Base-by-base conservation (phyloP, 2,329 filamentous ascomycete species). In the Fusarium cicatricum region DNA sequence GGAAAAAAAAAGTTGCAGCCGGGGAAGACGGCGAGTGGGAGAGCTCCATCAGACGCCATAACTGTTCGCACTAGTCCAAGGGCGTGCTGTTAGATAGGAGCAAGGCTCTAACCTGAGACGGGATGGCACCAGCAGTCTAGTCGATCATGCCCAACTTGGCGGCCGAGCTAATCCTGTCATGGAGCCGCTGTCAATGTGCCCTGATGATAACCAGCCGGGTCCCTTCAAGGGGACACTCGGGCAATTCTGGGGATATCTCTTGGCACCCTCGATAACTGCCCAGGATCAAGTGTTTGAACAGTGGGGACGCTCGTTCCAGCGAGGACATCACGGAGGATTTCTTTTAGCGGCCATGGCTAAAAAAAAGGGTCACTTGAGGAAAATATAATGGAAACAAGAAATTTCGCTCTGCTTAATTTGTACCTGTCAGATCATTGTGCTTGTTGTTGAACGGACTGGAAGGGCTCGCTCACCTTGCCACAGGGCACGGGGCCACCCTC, bases 191-290 rank as follows among this genome's bases (percentile, higher is more conserved):
- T 47, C 58, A 54, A 34, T 43, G 45, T 48, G 29, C 48, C 54
- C 59, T 64, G 55, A 48, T 57, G 40, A 55, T 39, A 47, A 48
- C 52, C 46, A 56, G 50, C 49, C 48, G 23, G 31, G 17, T 31
- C 16, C 23, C n/a, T 47, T 28, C 32, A 38, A 45, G 48, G n/a
- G 44, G 43, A 53, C 19, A 33, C 33, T 28, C 41, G 62, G 47
- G 41, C 49, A 50, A 64, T 34, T 67, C 66, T 66, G 66, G 66
- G 66, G 64, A 67, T 67, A 68, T 68, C 64, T 69, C 66, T 68
- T 68, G 66, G 66, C 66, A 49, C 34, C 33, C 38, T 60, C 39
- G 61, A 61, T 53, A 52, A 58, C 45, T 51, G 45, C 31, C 51
- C 52, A 58, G 48, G 52, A 51, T 53, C 46, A 62, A 44, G 44